Evolutionary conservation across 345 rosid genomes (phyloP), one percentile per base, ranked within the genome.

Genomic region (Euphorbia peplus): DNA sequence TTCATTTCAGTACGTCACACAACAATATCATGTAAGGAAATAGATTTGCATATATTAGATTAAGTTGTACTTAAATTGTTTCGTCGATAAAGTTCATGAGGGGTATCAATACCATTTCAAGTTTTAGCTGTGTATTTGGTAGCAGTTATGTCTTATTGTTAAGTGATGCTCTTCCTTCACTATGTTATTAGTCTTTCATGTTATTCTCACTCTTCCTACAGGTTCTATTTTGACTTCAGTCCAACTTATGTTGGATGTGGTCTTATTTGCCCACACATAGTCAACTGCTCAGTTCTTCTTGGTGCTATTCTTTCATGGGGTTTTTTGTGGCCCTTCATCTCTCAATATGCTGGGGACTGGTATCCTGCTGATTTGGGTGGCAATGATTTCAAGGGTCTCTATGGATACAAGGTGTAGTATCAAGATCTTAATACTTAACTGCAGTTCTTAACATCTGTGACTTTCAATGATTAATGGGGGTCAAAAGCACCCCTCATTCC

Each of bases 241-340:
- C 96, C 98, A 67, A 93, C 97, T 63, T 90, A 85, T 83, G 86
- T 93, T 82, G 98, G 98, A 79, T 93, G 97, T 63, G 98, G 98
- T 61, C 93, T 92, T 72, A 90, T 92, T 72, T 92, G 98, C 72
- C 95, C 98, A 56, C 98, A 90, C 82, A 83, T 90, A 64, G 98
- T 92, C 63, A 92, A 90, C 79, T 83, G 86, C 82, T 92, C 98
- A 4, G 90, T 85, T 79, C 90, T 92, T 82, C 86, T 90, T 4
- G 97, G 96, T 65, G 97, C 98, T 28, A 88, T 90, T 67, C 75
- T 88, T 62, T 93, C 97, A 1, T 90, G 98, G 98, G 98, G 97
- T 1, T 79, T 93, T 60, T 86, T 93, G 60, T 90, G 96, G 97
- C 97, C 98, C 50, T 79, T 85, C 76, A 69, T 93, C 74, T 85